Evolutionary conservation across 805 yeast genomes (phyloP), one percentile per base, ranked within the genome.

Genomic region (Saccharomycopsis sp.): DNA sequence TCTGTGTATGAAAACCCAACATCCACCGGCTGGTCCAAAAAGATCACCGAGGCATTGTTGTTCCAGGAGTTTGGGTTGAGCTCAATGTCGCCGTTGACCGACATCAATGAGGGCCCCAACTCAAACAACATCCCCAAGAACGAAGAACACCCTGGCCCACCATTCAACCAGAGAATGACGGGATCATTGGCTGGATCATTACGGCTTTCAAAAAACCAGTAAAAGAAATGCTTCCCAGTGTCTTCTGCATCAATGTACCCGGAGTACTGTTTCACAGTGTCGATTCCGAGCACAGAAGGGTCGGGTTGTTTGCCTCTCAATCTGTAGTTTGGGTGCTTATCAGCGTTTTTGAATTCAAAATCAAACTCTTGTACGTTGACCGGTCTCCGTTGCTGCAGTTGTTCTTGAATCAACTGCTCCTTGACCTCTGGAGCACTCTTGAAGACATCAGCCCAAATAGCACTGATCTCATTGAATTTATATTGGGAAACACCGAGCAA

Each of bases 61-160:
- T 88, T 89, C 97, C 97, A 89, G 2, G 95, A 80, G 62, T 75
- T 66, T 16, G 92, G 89, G 62, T 89, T 89, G 59, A 62, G 66
- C 22, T 72, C 70, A n/a, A 94, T 87, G 52, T 75, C 72, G 51
- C 81, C 60, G 42, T 73, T 69, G 26, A 72, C 60, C 46, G 73
- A 77, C 45, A 89, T 75, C 10, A 79, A 68, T 0, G 95, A 73
- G 4, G 96, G 95, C 19, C 97, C 97, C 55, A 87, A 70, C 60
- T 89, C 97, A 55, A 88, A 86, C 53, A 89, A 75, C 43, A 88
- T 65, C 6, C 96, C 96, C 25, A 94, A 84, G 56, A 86, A 63
- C 1, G 95, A 84, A 0, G 95, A 84, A 58, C 96, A 88, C 9
- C 96, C 96, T 27, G 96, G 96, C 4, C 96, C 96, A 50, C 96